Evolutionary conservation across 495 filamentous ascomycete genomes (phyloP).

Genomic region (Umbilicaria muhlenbergii): DNA sequence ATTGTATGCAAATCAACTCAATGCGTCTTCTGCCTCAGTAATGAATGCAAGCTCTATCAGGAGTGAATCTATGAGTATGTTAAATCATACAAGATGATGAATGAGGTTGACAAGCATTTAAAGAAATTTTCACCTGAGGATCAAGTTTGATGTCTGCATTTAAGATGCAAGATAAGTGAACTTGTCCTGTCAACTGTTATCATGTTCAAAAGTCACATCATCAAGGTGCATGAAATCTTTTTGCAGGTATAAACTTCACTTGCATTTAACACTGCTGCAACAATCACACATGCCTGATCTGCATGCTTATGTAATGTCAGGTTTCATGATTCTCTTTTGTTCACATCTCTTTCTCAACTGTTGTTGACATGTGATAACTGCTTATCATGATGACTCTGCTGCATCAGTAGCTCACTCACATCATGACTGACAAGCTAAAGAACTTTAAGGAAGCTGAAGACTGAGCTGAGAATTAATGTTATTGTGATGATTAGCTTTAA

Average conservation of each 20-base stretch:
- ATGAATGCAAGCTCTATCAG: not conserved
- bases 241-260: not conserved
- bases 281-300: too few relatives aligned
- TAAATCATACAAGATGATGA: constrained; percentile 4
- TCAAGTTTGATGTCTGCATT: constrained; percentile 8
- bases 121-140: not conserved
- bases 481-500: too few relatives aligned
- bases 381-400: too few relatives aligned
- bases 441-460: too few relatives aligned
- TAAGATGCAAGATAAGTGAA: constrained; percentile 8
- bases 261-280: too few relatives aligned
- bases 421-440: too few relatives aligned
- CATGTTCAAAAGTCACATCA: constrained; percentile 15
- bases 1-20: constrained; percentile 1
- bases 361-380: too few relatives aligned
- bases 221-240: constrained; percentile 7
- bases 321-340: too few relatives aligned
- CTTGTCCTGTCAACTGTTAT: constrained; percentile 8
- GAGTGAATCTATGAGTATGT: not conserved
- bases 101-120: constrained; percentile 6
- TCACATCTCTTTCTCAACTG: too few relatives aligned
- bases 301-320: too few relatives aligned
- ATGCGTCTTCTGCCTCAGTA: constrained; percentile 2
- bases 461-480: too few relatives aligned
- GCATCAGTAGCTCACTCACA: too few relatives aligned